Percentiles rank a stretch among this genome's conserved stretches.
These are phyloP conservation scores for Trichosporon sp. DNA, from an alignment of 1,284 basidiomycete genomes.

Conservation along the genomic window DNA sequence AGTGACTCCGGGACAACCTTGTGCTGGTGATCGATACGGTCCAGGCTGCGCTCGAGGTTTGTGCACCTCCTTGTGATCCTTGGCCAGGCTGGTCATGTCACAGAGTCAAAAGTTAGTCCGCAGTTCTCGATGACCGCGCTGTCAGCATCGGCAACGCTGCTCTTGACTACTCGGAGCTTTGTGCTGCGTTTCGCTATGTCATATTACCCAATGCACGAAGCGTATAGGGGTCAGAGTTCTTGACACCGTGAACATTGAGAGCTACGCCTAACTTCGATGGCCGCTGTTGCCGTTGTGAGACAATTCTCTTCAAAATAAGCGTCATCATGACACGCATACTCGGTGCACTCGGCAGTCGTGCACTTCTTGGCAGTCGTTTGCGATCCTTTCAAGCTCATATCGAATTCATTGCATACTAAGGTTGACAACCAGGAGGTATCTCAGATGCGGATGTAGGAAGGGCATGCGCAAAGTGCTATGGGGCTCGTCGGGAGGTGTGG, in stretches of 20 bases:
- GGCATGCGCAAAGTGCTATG: too few relatives aligned
- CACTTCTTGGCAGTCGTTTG: neutral
- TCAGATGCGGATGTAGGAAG: neutral
- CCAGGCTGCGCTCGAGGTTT: neutral
- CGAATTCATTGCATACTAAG: neutral
- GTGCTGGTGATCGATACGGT: neutral
- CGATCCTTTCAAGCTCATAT: neutral
- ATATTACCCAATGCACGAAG: neutral
- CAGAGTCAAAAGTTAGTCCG: constrained; percentile 8
- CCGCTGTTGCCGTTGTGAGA: too few relatives aligned
- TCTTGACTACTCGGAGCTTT: neutral
- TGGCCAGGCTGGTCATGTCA: neutral
- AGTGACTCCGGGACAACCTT: neutral
- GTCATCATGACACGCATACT: neutral
- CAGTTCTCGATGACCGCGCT: neutral
- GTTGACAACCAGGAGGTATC: neutral
- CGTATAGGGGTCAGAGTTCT: neutral
- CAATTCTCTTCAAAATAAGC: neutral
- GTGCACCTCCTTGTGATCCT: neutral
- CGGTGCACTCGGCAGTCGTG: too few relatives aligned
- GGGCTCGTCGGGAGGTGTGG: neutral
- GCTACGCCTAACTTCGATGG: too few relatives aligned
- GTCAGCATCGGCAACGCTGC: neutral
- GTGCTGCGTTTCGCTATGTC: too few relatives aligned
- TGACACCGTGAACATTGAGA: neutral